A percentile compares a stretch with the other conserved stretches of the same genome.
phyloP scores from a whole-genome alignment of 176 grass and related monocot species.

The Oryza nivara region DNA sequence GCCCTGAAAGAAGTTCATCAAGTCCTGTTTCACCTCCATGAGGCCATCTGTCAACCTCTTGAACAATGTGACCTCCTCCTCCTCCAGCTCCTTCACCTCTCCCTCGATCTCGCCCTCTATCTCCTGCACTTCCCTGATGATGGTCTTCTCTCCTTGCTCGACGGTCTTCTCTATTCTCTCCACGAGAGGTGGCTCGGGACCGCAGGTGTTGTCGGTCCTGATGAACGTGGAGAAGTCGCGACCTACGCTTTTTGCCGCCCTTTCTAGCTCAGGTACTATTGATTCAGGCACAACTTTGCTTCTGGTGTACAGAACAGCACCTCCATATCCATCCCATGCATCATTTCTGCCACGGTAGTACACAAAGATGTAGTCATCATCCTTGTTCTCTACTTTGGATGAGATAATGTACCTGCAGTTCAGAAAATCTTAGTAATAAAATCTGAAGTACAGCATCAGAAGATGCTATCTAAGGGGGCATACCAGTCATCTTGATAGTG shows the following conservation, averaged over 20 bases:
- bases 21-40: conserved; percentile 61
- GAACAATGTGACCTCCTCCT: conserved; percentile 66
- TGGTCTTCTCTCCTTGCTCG: conserved; percentile 77
- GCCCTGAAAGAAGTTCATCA: conserved; percentile 74
- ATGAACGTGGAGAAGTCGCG: conserved; percentile 79
- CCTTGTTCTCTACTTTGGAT: conserved; percentile 88
- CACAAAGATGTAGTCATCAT: conserved; percentile 93
- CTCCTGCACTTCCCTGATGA: conserved; percentile 75
- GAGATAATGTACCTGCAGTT: conserved; percentile 87
- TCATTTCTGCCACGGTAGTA: conserved; percentile 95
- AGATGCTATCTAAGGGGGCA: conserved; percentile 1
- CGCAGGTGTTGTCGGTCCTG: conserved; percentile 85
- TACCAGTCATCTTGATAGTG: conserved; percentile 99
- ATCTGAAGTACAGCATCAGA: not conserved
- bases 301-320: conserved; percentile 85
- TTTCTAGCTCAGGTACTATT: conserved; percentile 80
- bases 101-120: conserved; percentile 71
- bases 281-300: conserved; percentile 68
- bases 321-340: conserved; percentile 96
- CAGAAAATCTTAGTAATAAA: conserved; percentile 15
- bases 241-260: conserved; percentile 66
- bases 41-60: conserved; percentile 69
- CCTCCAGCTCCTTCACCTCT: conserved; percentile 78
- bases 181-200: conserved; percentile 81
- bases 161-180: conserved; percentile 88